A percentile compares a stretch with the other conserved stretches of the same genome.
Evolutionary conservation across 1,139 yeast genomes (phyloP).

Genomic region (Lodderomyces orthopsilosis): DNA sequence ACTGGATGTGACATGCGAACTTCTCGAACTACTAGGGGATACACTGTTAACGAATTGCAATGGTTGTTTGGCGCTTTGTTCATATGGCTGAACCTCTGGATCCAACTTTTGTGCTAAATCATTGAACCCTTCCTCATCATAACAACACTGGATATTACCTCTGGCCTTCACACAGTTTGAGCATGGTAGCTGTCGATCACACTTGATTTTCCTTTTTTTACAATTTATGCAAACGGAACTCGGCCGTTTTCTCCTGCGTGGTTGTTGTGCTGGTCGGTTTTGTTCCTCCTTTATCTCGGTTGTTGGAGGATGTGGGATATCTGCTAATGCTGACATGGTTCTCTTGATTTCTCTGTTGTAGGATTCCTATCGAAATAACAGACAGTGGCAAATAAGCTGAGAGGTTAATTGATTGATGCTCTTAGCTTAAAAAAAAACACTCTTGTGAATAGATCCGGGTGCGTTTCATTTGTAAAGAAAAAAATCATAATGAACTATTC

Average conservation of each 20-base stretch:
- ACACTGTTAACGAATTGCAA: conserved; percentile 13
- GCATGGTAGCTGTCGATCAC: conserved; percentile 39
- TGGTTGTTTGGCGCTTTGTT: conserved; percentile 27
- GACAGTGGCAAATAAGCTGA: too few species aligned
- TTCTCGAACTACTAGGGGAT: neutral
- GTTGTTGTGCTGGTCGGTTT: conserved; percentile 10
- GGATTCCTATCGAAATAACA: too few species aligned
- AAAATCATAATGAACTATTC: neutral
- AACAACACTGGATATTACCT: conserved; percentile 23
- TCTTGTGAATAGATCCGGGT: too few species aligned
- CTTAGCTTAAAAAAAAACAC: too few species aligned
- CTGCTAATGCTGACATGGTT: neutral
- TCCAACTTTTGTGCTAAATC: neutral
- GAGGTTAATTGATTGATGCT: too few species aligned
- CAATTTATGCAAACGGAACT: conserved; percentile 39
- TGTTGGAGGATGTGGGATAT: neutral
- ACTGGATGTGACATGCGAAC: neutral
- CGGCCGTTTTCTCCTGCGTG: conserved; percentile 27
- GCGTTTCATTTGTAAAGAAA: too few species aligned
- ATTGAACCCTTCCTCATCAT: conserved; percentile 14
- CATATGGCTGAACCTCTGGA: conserved; percentile 19
- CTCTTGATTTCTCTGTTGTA: too few species aligned
- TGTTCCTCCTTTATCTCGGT: neutral
- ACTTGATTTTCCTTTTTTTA: conserved; percentile 33
- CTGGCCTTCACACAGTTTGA: conserved; percentile 30